Base-by-base conservation (phyloP, 306 rosid species). In the Quillaja saponaria region DNA sequence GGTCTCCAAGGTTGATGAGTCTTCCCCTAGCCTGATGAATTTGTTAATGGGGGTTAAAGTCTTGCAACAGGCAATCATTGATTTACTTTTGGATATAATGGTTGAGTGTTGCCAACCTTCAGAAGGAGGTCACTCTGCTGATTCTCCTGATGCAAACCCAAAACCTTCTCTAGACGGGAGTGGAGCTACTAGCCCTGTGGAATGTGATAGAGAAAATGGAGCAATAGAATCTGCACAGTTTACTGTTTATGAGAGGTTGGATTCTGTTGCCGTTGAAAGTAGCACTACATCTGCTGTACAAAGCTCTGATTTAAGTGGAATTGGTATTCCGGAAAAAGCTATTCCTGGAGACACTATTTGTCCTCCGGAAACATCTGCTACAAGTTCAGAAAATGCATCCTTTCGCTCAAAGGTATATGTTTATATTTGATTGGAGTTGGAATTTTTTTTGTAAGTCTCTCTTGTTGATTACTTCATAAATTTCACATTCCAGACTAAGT, bases 11-110 rank as follows among this genome's bases (percentile, higher is more conserved):
- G 58, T 72, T 13, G 95, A 87, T 64, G 97, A 89, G 71, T 83
- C 99, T 45, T 89, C 95, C 58, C 97, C 99, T 40, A 89, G 99
- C 85, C 81, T 94, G 84, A 89, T 94, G 96, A 94, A 87, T 81
- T 81, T 94, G 80, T 82, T 94, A 54, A 94, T 94, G 99, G 99
- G 99, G 73, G 99, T 94, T 55, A 89, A 87, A 76, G 99, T 94
- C 40, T 74, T 94, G 74, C 99, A 94, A 84, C 97, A 87, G 74
- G 99, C 97, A 47, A 87, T 94, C 77, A 80, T 94, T 78, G 99
- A 94, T 78, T 85, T 94, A 67, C 91, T 94, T 66, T 70, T 94
- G 78, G 99, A 94, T 84, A 94, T 89, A 81, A 94, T 94, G 99
- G 97, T 94, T 2, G 96, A 89, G 68, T 94, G 99, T 77, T 94